Evolutionary conservation across 345 rosid species (phyloP).

Genomic region (Erysimum cheiranthoides): DNA sequence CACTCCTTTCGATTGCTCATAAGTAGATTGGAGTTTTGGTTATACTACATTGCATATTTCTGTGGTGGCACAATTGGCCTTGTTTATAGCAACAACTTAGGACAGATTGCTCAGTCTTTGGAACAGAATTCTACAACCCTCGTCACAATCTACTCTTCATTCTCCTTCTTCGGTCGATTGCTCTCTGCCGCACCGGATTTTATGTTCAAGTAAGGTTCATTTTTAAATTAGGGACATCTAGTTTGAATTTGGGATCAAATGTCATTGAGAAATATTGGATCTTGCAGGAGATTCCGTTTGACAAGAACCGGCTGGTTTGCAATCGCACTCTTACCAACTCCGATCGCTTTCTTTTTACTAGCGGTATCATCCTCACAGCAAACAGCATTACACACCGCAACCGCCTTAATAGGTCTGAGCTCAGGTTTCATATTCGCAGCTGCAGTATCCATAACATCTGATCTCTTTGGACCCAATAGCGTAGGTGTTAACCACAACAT

Average conservation of each 20-base stretch:
- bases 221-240: background rate
- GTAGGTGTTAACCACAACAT: conserved; percentile 88
- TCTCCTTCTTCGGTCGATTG: conserved; percentile 87
- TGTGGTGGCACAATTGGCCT: conserved; percentile 86
- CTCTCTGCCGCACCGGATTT: conserved; percentile 86
- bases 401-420: conserved; percentile 71
- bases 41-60: conserved; percentile 70
- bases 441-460: conserved; percentile 83
- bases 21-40: conserved; percentile 79
- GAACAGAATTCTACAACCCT: conserved; percentile 55
- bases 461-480: conserved; percentile 81
- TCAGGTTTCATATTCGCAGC: conserved; percentile 80
- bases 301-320: conserved; percentile 90
- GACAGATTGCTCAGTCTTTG: conserved; percentile 82
- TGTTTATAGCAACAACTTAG: conserved; percentile 84
- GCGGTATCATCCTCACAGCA: conserved; percentile 58
- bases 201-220: conserved; percentile 57
- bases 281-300: conserved; percentile 75
- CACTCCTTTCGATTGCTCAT: conserved; percentile 59
- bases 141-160: conserved; percentile 72
- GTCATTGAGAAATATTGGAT: background rate
- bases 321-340: conserved; percentile 66
- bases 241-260: background rate
- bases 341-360: conserved; percentile 65
- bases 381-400: conserved; percentile 51